phyloP scores from a whole-genome alignment of 768 basidiomycete species.

The Pleurotus tuber-regium region DNA sequence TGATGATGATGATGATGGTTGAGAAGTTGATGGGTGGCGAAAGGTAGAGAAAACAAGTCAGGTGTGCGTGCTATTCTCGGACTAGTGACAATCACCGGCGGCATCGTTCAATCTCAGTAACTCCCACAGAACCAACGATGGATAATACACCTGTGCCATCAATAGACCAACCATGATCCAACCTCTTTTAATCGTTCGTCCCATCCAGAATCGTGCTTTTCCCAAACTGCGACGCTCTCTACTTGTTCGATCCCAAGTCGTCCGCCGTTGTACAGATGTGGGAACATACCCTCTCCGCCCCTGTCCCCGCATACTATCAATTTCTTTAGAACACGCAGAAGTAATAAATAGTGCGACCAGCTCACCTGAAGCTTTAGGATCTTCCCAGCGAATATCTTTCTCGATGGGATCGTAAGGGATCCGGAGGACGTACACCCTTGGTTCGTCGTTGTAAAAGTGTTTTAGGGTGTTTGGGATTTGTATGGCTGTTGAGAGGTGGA shows the following conservation, averaged over 20 bases:
- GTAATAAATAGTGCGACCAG: background rate
- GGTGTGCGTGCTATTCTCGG: too few relatives aligned
- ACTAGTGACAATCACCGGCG: too few relatives aligned
- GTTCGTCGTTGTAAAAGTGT: conserved; percentile 31
- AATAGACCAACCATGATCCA: background rate
- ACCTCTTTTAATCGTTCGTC: conserved; percentile 4
- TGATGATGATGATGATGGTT: too few relatives aligned
- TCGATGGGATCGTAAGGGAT: background rate
- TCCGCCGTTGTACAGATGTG: conserved; percentile 10
- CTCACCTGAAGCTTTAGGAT: background rate
- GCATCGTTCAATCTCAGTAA: too few relatives aligned
- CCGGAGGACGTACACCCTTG: conserved; percentile 3
- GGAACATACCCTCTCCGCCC: conserved; percentile 1
- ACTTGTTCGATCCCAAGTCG: conserved; percentile 7
- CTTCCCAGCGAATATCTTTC: background rate
- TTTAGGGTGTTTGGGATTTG: conserved; percentile 36
- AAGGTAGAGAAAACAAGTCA: too few relatives aligned
- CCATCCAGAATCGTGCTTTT: conserved; percentile 2
- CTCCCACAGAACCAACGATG: too few relatives aligned
- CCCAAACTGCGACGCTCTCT: conserved; percentile 3
- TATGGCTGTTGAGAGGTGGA: conserved; percentile 40
- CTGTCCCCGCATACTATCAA: background rate
- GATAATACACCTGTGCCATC: background rate
- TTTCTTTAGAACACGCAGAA: background rate
- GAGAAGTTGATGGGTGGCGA: too few relatives aligned